These are phyloP conservation scores for Mentha longifolia DNA, from an alignment of 257 asterid species.

Conservation along the genomic window DNA sequence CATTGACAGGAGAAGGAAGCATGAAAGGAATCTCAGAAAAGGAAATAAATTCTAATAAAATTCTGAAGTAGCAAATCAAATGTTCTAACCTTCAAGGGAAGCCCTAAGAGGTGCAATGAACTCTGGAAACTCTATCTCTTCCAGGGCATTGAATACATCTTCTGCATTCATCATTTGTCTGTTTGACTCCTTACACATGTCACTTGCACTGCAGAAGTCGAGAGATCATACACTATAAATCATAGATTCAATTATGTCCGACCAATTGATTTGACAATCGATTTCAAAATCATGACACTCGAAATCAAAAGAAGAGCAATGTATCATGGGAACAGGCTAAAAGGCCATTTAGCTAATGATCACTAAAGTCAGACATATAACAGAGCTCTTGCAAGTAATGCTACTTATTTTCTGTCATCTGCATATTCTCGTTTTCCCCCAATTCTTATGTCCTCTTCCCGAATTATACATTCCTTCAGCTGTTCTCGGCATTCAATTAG, in stretches of 20 bases:
- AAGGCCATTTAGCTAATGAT: not conserved
- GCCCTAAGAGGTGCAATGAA: constrained; percentile 78
- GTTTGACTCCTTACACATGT: constrained; percentile 83
- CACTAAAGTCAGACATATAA: not conserved
- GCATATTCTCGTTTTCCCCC: not conserved
- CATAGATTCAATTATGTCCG: not conserved
- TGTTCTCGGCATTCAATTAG: constrained; percentile 7
- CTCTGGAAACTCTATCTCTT: constrained; percentile 86
- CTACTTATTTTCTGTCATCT: not conserved
- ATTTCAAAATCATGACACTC: constrained; percentile 1
- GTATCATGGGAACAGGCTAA: not conserved
- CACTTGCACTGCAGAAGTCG: constrained; percentile 66
- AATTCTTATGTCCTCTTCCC: not conserved
- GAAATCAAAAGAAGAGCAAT: constrained; percentile 14
- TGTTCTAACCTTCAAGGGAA: constrained; percentile 75
- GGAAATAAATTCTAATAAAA: constrained; percentile 2
- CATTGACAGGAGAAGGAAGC: not conserved
- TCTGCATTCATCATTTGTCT: constrained; percentile 84
- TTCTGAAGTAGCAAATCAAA: not conserved
- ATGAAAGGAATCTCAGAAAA: constrained; percentile 1
- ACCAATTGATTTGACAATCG: constrained; percentile 7
- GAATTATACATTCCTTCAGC: constrained; percentile 4
- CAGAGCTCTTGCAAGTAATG: not conserved
- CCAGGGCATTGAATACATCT: constrained; percentile 93
- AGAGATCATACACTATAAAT: constrained; percentile 16